A percentile compares a stretch with the other conserved stretches of the same genome.
Evolutionary conservation across 441 rosid species (phyloP).

Genomic region (Daphne laureola): DNA sequence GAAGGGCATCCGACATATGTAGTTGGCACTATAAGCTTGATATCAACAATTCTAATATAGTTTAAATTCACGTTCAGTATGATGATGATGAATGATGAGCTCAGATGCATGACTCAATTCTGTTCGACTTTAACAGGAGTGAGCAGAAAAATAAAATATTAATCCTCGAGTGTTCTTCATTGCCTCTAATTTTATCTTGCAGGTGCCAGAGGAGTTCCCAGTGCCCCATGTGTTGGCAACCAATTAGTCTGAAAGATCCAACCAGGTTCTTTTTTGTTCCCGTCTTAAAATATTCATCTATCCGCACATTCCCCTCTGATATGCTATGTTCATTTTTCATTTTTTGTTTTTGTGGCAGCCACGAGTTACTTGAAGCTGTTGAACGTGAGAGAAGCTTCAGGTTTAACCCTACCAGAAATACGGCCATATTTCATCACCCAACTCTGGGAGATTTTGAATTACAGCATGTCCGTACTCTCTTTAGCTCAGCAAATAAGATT

Average conservation of each 20-base stretch:
- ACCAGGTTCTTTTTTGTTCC: constrained; percentile 34
- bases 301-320: background rate
- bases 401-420: constrained; percentile 66
- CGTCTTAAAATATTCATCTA: background rate
- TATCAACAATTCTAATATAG: too few relatives aligned
- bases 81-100: too few relatives aligned
- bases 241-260: constrained; percentile 85
- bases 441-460: constrained; percentile 90
- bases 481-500: too few relatives aligned
- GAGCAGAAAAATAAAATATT: background rate
- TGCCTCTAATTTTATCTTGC: constrained; percentile 12
- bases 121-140: too few relatives aligned
- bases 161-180: background rate
- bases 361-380: constrained; percentile 85
- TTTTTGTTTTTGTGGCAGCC: constrained; percentile 34
- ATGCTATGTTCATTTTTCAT: background rate
- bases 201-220: constrained; percentile 99
- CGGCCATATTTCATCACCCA: constrained; percentile 88
- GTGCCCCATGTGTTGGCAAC: constrained; percentile 98
- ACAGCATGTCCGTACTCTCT: constrained; percentile 59
- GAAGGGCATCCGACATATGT: too few relatives aligned
- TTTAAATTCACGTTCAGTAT: too few relatives aligned
- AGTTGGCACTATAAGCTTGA: too few relatives aligned
- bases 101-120: too few relatives aligned
- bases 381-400: constrained; percentile 71